These are phyloP conservation scores for Lenzites betulinus DNA, from an alignment of 768 basidiomycete species.

Conservation along the genomic window DNA sequence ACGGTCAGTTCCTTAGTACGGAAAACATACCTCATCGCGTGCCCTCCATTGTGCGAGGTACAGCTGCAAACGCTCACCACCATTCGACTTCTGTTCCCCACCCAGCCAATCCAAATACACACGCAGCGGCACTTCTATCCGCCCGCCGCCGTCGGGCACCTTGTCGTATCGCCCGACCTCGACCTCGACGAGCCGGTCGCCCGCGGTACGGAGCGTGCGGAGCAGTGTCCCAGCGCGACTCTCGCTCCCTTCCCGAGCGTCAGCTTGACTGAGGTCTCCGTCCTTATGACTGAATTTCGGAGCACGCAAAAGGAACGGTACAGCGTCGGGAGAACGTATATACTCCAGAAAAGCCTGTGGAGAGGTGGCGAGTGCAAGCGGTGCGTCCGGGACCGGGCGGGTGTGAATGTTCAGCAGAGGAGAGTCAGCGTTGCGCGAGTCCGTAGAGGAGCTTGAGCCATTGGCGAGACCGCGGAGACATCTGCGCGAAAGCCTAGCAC, in stretches of 20 bases:
- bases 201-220: constrained; percentile 9
- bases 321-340: neutral
- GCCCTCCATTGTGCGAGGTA: constrained; percentile 27
- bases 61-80: constrained; percentile 10
- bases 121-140: constrained; percentile 19
- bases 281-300: too few relatives aligned
- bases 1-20: neutral
- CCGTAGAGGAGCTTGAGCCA: too few relatives aligned
- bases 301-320: constrained; percentile 6
- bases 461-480: too few relatives aligned
- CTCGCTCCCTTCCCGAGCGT: neutral
- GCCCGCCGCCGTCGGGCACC: constrained; percentile 2
- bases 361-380: neutral
- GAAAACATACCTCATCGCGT: constrained; percentile 23
- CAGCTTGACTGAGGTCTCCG: too few relatives aligned
- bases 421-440: neutral
- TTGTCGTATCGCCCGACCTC: constrained; percentile 28
- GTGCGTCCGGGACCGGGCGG: constrained; percentile 5
- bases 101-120: constrained; percentile 27
- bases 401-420: neutral
- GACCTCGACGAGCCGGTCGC: constrained; percentile 25
- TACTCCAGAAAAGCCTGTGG: constrained; percentile 10
- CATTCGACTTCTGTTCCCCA: neutral
- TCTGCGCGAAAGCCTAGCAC: too few relatives aligned
- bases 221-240: constrained; percentile 11